phyloP scores from a whole-genome alignment of 78 protist genomes.

The Dictyostelium brefeldianum region DNA sequence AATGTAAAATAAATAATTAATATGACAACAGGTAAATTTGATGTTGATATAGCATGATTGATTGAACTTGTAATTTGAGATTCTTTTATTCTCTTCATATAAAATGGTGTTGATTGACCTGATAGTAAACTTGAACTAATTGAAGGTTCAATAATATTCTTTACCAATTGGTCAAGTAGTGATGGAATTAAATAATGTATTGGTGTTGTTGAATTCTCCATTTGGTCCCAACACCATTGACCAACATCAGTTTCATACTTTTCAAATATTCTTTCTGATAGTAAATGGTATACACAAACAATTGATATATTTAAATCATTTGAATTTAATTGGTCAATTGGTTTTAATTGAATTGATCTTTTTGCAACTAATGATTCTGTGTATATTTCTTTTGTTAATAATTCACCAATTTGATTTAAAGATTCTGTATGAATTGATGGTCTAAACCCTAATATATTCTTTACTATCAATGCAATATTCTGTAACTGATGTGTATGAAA shows the following conservation, averaged over 20 bases:
- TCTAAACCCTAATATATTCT: conserved; percentile 54
- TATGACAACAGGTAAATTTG: conserved; percentile 15
- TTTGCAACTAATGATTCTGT: conserved; percentile 64
- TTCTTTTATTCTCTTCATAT: conserved; percentile 69
- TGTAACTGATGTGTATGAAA: conserved; percentile 71
- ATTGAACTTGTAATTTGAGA: not conserved
- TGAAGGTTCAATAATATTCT: conserved; percentile 66
- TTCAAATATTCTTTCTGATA: conserved; percentile 71
- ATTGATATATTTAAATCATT: conserved; percentile 22
- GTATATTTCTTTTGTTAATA: conserved; percentile 54
- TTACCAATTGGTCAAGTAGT: conserved; percentile 42
- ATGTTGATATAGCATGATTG: not conserved
- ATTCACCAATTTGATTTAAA: conserved; percentile 58
- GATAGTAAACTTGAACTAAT: not conserved
- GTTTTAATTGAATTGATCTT: conserved; percentile 19
- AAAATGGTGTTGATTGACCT: conserved; percentile 31
- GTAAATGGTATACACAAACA: conserved; percentile 57
- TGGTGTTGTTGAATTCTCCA: conserved; percentile 44
- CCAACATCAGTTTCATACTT: conserved; percentile 67
- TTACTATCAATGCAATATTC: conserved; percentile 39
- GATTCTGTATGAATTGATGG: conserved; percentile 75
- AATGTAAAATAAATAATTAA: conserved; percentile 42
- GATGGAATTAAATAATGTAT: conserved; percentile 59
- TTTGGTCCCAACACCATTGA: conserved; percentile 57
- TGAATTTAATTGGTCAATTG: conserved; percentile 14